A percentile compares a stretch with the other conserved stretches of the same genome.
phyloP scores from a whole-genome alignment of 2,329 filamentous ascomycete genomes.

The Didymellaceae sp. region DNA sequence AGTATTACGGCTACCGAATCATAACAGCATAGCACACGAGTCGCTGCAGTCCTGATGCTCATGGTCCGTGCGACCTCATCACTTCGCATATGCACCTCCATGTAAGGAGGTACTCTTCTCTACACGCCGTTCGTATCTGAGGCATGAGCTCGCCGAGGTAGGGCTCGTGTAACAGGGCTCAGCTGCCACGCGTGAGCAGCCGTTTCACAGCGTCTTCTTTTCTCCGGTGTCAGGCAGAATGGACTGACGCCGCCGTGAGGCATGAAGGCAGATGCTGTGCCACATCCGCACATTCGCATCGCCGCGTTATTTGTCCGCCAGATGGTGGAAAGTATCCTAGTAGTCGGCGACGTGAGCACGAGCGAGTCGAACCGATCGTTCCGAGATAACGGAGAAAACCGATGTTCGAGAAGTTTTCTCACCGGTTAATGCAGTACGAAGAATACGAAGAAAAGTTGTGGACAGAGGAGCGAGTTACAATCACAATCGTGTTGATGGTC shows the following conservation, averaged over 20 bases:
- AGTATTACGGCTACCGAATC: slow-evolving; percentile 7
- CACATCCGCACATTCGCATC: not conserved
- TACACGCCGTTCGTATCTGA: not conserved
- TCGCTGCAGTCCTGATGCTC: no score
- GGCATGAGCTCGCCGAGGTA: slow-evolving; percentile 13
- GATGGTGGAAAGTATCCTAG: not conserved
- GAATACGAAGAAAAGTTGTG: no score
- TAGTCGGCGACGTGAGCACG: slow-evolving; percentile 4
- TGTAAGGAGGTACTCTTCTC: not conserved
- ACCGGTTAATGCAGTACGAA: no score
- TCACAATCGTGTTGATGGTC: not conserved
- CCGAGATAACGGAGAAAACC: not conserved
- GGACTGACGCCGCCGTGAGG: not conserved
- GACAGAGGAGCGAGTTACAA: not conserved
- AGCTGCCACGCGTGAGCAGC: slow-evolving; percentile 9
- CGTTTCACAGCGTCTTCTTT: slow-evolving; percentile 12
- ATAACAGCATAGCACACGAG: not conserved
- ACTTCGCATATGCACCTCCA: not conserved
- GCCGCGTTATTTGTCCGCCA: not conserved
- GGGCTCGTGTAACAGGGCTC: slow-evolving; percentile 3
- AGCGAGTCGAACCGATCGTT: not conserved
- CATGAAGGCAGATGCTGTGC: not conserved
- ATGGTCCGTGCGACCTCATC: not conserved
- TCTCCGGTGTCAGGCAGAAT: slow-evolving; percentile 1
- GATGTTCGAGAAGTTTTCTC: no score